Base-by-base conservation (phyloP, 2,329 filamentous ascomycete genomes). In the Pestalotiopsis sp. region DNA sequence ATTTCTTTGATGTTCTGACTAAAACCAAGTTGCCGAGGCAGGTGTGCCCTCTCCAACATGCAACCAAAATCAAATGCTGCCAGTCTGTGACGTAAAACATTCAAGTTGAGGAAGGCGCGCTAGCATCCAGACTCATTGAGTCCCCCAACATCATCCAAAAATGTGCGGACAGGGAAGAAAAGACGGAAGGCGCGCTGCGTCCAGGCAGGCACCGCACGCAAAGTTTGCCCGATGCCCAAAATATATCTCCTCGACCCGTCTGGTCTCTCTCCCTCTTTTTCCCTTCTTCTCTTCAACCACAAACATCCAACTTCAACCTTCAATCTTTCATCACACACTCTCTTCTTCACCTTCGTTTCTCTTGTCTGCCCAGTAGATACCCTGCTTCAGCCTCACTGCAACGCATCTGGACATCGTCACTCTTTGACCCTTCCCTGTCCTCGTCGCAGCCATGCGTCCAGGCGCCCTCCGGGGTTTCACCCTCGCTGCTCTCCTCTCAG, bases 251-350 rank as follows among this genome's bases (percentile, higher is more conserved):
- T 36, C 31, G 31, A 36, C 31, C 57, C 45, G 4, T 68, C 27
- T 57, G 36, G 49, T 68, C 64, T 64, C 49, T 61, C 59, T 67
- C 45, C 25, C 67, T 59, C 66, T 60, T 70, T 68, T 52, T 68
- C 67, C 65, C 63, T 65, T 66, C 66, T 57, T 52, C 31, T 68
- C 64, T 36, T 69, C 70, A 68, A 62, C 64, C 56, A 64, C 64
- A 45, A 41, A 66, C 52, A 66, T 60, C 65, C 61, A 31, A 31
- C 38, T 31, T 66, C 31, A 52, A 61, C 63, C 65, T 65, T 65
- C 62, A 69, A 69, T 69, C 59, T n/a, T 38, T 62, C 62, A 25
- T 23, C 62, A 52, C 14, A 56, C 31, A 4, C 63, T 66, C 36
- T 38, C 14, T 57, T 57, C 31, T 13, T 49, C 41, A 45, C 17